Conservation (phyloP, 2,329 filamentous ascomycete species). For the Colletotrichum sojae region DNA sequence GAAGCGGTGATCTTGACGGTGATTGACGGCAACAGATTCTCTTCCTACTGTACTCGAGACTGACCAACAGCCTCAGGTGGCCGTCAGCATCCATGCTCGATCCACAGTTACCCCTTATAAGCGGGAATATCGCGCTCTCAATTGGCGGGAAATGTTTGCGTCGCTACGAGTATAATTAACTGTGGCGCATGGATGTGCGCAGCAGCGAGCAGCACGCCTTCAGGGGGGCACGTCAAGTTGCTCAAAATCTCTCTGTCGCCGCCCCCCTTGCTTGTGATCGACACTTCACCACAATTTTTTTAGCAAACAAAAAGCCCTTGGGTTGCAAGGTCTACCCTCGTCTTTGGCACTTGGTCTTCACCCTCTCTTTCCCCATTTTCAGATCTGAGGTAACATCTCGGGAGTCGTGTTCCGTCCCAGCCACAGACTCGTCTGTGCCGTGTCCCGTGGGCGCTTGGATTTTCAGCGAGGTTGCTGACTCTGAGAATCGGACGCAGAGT, state of each 20-base stretch:
- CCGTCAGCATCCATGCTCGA: conserved; percentile 1
- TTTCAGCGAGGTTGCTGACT: too few relatives aligned
- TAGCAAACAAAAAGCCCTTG: too few relatives aligned
- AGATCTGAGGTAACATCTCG: neutral
- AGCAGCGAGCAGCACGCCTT: neutral
- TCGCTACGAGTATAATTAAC: neutral
- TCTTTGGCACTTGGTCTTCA: neutral
- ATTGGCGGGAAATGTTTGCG: conserved; percentile 27
- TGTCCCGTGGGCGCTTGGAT: too few relatives aligned
- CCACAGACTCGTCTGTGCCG: too few relatives aligned
- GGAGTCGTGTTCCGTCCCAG: too few relatives aligned
- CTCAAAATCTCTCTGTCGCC: conserved; percentile 16
- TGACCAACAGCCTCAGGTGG: conserved; percentile 22
- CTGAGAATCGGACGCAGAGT: neutral
- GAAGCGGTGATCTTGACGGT: conserved; percentile 9
- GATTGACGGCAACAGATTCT: neutral
- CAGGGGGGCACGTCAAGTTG: neutral
- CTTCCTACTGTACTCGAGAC: conserved; percentile 35
- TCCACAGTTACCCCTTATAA: conserved; percentile 36
- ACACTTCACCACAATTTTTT: neutral
- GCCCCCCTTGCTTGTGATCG: conserved; percentile 13
- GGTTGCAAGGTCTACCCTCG: too few relatives aligned
- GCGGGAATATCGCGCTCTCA: conserved; percentile 6
- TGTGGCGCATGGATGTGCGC: conserved; percentile 1
- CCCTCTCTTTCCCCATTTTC: neutral